Evolutionary conservation across 495 filamentous ascomycete species (phyloP).

Genomic region (Cercophora scortea): DNA sequence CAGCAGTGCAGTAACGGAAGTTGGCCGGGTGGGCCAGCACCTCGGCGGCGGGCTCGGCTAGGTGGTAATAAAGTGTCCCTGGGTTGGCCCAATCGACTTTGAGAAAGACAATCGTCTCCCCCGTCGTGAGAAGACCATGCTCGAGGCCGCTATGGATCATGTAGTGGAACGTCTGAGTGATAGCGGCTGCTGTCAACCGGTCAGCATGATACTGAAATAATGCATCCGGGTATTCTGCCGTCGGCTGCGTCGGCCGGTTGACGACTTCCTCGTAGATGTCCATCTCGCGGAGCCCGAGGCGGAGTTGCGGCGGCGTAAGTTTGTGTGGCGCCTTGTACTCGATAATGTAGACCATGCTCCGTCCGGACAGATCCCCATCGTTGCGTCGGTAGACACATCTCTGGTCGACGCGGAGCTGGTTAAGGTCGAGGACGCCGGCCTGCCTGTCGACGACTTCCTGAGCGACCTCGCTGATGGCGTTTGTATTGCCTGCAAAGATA

Average conservation of each 20-base stretch:
- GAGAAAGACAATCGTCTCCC: conserved; percentile 3
- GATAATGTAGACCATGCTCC: conserved; percentile 14
- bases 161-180: conserved; percentile 4
- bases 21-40: not conserved
- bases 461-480: conserved; percentile 1
- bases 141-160: conserved; percentile 3
- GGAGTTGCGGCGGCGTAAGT: conserved; percentile 1
- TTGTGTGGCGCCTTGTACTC: conserved; percentile 4
- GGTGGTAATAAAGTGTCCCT: not conserved
- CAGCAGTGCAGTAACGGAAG: not conserved
- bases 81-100: conserved; percentile 1
- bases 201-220: conserved; percentile 2
- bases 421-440: not conserved
- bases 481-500: conserved; percentile 2
- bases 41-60: conserved; percentile 2
- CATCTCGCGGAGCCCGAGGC: not conserved
- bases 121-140: not conserved
- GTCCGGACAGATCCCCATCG: not conserved
- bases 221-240: not conserved
- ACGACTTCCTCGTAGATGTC: conserved; percentile 1
- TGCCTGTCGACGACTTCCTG: not conserved
- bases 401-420: conserved; percentile 13
- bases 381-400: conserved; percentile 21
- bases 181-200: not conserved
- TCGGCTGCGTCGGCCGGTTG: not conserved